Evolutionary conservation across 148 eudicot species (phyloP).

Genomic region (Camellia japonica): DNA sequence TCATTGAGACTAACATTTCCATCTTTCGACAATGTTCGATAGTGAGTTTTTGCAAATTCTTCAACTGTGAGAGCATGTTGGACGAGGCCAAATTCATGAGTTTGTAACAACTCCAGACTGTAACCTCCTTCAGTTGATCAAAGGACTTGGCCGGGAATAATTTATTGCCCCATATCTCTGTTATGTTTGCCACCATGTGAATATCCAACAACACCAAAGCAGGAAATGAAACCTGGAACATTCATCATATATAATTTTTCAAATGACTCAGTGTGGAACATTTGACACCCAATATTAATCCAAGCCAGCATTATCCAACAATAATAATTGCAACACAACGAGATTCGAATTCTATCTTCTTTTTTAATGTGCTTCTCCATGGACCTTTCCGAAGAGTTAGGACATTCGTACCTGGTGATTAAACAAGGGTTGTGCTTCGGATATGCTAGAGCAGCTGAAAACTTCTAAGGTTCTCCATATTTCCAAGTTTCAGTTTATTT

Average conservation of each 20-base stretch:
- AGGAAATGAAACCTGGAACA: not conserved
- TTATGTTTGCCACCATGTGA: fast-evolving
- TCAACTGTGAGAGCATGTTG: not conserved
- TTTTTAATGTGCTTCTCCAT: no score
- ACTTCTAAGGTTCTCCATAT: no score
- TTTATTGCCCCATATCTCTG: not conserved
- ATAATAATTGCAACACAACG: no score
- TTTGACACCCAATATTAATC: no score
- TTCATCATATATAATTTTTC: not conserved
- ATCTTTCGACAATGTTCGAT: fast-evolving
- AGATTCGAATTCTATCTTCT: no score
- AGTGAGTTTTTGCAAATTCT: not conserved
- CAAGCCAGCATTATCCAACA: no score
- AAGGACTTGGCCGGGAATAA: not conserved
- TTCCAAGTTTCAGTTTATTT: no score
- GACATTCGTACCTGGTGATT: no score
- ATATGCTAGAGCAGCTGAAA: no score
- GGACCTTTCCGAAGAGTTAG: no score
- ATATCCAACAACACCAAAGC: not conserved
- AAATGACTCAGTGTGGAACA: no score
- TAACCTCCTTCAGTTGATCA: not conserved
- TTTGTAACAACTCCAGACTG: fast-evolving
- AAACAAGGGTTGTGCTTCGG: no score
- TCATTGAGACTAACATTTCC: not conserved
- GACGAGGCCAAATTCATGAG: not conserved